Conservation (phyloP, 768 basidiomycete genomes). For the Auricularia sp. region DNA sequence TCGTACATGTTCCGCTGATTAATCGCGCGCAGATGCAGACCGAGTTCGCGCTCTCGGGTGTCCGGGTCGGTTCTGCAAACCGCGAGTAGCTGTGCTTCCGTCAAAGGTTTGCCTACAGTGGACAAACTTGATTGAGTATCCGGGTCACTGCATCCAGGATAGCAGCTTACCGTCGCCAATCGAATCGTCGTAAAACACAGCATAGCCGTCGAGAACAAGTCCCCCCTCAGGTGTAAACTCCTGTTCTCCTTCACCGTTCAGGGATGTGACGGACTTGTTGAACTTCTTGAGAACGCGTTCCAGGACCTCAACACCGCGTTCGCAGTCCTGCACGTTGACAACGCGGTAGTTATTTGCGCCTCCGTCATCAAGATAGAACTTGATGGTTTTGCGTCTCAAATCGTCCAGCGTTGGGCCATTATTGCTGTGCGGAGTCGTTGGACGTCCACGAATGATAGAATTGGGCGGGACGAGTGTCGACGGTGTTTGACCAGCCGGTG, state of each 20-base stretch:
- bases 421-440: constrained; percentile 32
- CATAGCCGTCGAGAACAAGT: constrained; percentile 83
- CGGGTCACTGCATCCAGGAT: constrained; percentile 1
- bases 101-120: constrained; percentile 55
- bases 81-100: constrained; percentile 67
- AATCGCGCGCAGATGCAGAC: constrained; percentile 60
- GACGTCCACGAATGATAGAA: constrained; percentile 31
- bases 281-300: constrained; percentile 87
- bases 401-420: constrained; percentile 58
- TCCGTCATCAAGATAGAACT: constrained; percentile 79
- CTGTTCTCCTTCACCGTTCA: constrained; percentile 24
- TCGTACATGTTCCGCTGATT: not conserved
- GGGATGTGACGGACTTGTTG: constrained; percentile 38
- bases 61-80: constrained; percentile 77
- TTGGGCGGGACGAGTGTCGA: constrained; percentile 3
- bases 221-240: constrained; percentile 60
- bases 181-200: constrained; percentile 60
- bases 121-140: constrained; percentile 3
- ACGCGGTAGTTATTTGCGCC: constrained; percentile 51
- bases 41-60: constrained; percentile 69
- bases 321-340: constrained; percentile 73
- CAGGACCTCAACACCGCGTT: constrained; percentile 75
- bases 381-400: constrained; percentile 73
- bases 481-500: constrained; percentile 6
- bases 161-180: constrained; percentile 31